Percentiles rank a stretch among this genome's conserved stretches.
Conservation (phyloP, 31 red algal species). For the Odonthalia washingtoniensis region DNA sequence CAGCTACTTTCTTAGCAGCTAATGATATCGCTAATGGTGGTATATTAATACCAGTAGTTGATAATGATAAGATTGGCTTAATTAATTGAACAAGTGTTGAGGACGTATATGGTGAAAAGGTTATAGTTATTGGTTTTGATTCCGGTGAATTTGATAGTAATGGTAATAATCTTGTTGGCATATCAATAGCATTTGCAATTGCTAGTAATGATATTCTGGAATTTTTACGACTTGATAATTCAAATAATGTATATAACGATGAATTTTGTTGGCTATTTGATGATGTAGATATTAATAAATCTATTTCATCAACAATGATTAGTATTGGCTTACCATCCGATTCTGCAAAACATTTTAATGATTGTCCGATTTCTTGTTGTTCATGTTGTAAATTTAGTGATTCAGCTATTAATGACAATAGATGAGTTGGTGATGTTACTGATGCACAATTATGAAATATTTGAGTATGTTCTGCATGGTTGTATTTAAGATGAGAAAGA, state of each 20-base stretch:
- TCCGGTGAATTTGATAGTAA: slow-evolving; percentile 50
- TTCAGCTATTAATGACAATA: slow-evolving; percentile 16
- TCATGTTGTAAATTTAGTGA: slow-evolving; percentile 8
- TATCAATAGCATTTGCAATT: slow-evolving; percentile 88
- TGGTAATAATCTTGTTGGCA: slow-evolving; percentile 75
- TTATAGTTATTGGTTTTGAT: slow-evolving; percentile 55
- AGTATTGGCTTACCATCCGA: slow-evolving; percentile 25
- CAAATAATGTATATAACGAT: slow-evolving; percentile 71
- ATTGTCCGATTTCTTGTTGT: background rate
- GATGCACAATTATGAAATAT: slow-evolving; percentile 38
- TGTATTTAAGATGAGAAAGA: background rate
- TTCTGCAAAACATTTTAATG: slow-evolving; percentile 21
- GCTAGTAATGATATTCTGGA: slow-evolving; percentile 62
- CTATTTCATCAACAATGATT: slow-evolving; percentile 88
- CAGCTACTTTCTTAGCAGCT: slow-evolving; percentile 84
- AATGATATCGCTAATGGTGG: slow-evolving; percentile 60
- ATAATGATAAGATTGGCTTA: slow-evolving; percentile 14
- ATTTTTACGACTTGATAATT: slow-evolving; percentile 51
- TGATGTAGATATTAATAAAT: slow-evolving; percentile 58
- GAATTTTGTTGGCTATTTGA: slow-evolving; percentile 64
- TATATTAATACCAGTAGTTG: background rate
- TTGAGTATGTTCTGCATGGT: background rate
- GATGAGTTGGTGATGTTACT: slow-evolving; percentile 9
- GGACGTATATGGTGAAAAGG: slow-evolving; percentile 76
- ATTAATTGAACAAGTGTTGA: slow-evolving; percentile 60